Evolutionary conservation across 352 stramenopile species (phyloP), one percentile per base, ranked within the genome.

Genomic region (Pythium sukuiense): DNA sequence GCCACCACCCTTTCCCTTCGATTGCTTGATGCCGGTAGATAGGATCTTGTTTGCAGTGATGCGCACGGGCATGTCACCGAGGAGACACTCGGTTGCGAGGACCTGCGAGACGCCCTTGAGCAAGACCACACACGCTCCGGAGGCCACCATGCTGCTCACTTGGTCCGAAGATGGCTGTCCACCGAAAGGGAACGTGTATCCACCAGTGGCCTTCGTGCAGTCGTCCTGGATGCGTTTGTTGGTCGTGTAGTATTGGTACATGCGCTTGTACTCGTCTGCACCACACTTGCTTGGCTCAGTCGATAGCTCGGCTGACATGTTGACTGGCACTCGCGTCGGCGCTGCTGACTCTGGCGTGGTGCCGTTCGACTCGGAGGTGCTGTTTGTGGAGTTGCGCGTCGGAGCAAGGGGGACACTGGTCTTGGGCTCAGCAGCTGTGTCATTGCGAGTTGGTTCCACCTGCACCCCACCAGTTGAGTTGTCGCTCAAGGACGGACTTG

Each of bases 101-200:
- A 39, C 50, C 24, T 26, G 26, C 29, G 16, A 35, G 26, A 57
- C 16, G 30, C 50, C 50, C 16, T 57, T 30, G 16, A 57, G 50
- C 30, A 57, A 33, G 16, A 57, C 13, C 6, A 57, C 11, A 26
- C 50, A 57, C 3, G 50, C 26, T n/a, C 30, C 29, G 1, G 50
- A 41, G 1, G 1, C n/a, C 8, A 29, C 16, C 26, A 57, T 35
- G 50, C 11, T 14, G 2, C 2, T 13, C 3, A 57, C 29, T 26
- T 57, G 26, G 50, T 35, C 30, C 2, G 13, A 12, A 7, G 24
- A 39, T 3, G 50, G 50, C 16, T 39, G 7, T 26, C 50, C 50
- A 24, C 9, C 8, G 14, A 57, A 57, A 12, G 50, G 50, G n/a
- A 57, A 57, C 11, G 50, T 57, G 50, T 57, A 57, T 7, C 50